phyloP scores from a whole-genome alignment of 2,329 filamentous ascomycete genomes.

The Aspergillus floridensis region DNA sequence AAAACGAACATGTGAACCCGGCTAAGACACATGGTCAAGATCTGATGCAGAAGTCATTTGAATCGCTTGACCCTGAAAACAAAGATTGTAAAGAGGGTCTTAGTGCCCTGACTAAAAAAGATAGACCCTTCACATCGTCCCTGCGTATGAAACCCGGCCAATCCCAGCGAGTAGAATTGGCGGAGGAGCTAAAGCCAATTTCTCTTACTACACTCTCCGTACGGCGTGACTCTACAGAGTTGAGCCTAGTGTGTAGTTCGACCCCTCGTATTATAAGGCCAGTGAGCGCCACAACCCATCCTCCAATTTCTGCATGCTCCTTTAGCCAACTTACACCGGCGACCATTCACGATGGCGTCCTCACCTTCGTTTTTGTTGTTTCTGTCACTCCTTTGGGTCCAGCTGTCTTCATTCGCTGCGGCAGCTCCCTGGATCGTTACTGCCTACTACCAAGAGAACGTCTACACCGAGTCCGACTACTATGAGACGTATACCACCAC shows the following conservation, averaged over 20 bases:
- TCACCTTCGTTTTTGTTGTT: constrained; percentile 25
- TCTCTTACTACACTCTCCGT: neutral
- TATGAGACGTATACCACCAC: constrained; percentile 15
- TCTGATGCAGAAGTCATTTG: neutral
- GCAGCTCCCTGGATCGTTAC: constrained; percentile 34
- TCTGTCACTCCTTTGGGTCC: constrained; percentile 21
- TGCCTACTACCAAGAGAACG: constrained; percentile 22
- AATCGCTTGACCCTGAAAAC: neutral
- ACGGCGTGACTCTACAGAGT: neutral
- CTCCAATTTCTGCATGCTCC: neutral
- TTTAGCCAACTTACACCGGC: neutral
- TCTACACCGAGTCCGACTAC: constrained; percentile 12
- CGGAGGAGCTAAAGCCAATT: neutral
- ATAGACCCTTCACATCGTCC: neutral
- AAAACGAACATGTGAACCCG: neutral
- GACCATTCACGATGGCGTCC: constrained; percentile 18
- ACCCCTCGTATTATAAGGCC: neutral
- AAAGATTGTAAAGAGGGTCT: neutral
- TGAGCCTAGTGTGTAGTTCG: neutral
- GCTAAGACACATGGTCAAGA: neutral
- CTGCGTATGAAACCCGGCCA: neutral
- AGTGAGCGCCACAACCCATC: neutral
- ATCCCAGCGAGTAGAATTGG: neutral
- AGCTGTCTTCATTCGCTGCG: constrained; percentile 17
- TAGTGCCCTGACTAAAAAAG: neutral